A percentile compares a stretch with the other conserved stretches of the same genome.
These are phyloP conservation scores for Plectosphaerella sp. DNA, from an alignment of 2,329 filamentous ascomycete genomes.

Conservation along the genomic window DNA sequence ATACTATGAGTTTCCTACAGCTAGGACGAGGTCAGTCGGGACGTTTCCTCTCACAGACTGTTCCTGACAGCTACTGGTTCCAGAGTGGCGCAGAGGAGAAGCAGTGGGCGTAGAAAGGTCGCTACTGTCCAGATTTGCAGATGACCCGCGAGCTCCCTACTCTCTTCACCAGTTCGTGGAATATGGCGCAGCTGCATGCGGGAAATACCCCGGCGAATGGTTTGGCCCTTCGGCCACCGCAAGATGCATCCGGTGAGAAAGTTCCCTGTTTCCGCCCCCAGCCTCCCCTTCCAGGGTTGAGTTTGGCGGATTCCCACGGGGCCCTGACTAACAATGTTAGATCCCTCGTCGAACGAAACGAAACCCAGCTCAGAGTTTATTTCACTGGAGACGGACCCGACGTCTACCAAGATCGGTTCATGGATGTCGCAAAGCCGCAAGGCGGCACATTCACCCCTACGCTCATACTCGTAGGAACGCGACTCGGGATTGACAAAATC, in stretches of 20 bases:
- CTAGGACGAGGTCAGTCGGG: slow-evolving; percentile 70
- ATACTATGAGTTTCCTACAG: slow-evolving; percentile 67
- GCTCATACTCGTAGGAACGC: slow-evolving; percentile 80
- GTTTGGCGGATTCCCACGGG: neutral
- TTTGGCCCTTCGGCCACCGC: slow-evolving; percentile 97
- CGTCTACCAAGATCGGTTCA: slow-evolving; percentile 87
- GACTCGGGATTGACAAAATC: slow-evolving; percentile 89
- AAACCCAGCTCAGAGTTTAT: slow-evolving; percentile 71
- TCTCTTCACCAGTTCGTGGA: slow-evolving; percentile 93
- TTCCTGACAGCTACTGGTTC: slow-evolving; percentile 2
- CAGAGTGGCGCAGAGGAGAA: slow-evolving; percentile 70
- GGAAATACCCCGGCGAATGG: slow-evolving; percentile 96
- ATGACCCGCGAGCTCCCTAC: slow-evolving; percentile 80
- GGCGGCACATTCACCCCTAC: slow-evolving; percentile 72
- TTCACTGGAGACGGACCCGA: slow-evolving; percentile 86
- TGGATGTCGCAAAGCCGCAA: slow-evolving; percentile 67
- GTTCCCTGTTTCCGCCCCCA: neutral
- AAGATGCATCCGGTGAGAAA: slow-evolving; percentile 80
- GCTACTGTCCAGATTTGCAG: slow-evolving; percentile 79
- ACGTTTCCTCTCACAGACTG: neutral
- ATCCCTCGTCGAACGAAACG: slow-evolving; percentile 66
- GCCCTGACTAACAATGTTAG: slow-evolving; percentile 36
- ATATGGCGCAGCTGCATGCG: slow-evolving; percentile 80
- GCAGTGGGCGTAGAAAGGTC: slow-evolving; percentile 57
- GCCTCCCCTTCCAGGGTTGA: neutral